Conservation (phyloP, 2,329 filamentous ascomycete species). For the Scytalidium lignicola region DNA sequence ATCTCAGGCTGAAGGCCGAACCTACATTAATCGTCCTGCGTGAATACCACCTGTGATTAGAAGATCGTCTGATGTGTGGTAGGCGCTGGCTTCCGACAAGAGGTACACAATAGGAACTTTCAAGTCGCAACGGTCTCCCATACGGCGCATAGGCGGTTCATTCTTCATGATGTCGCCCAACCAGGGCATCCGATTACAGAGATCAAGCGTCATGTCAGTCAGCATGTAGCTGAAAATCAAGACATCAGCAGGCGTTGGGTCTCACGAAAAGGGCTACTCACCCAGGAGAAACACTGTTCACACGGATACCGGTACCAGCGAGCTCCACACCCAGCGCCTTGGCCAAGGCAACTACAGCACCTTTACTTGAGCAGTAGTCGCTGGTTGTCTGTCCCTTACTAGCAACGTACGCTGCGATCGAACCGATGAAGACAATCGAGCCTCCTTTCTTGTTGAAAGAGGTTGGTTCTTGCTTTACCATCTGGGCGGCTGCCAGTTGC, state of each 20-base stretch:
- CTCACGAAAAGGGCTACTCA: conserved; percentile 11
- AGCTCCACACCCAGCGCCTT: conserved; percentile 33
- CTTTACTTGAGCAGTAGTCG: conserved; percentile 43
- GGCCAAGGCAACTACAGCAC: conserved; percentile 40
- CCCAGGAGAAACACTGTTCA: conserved; percentile 30
- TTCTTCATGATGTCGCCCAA: background rate
- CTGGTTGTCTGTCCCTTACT: conserved; percentile 27
- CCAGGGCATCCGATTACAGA: too few relatives aligned
- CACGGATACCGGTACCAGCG: conserved; percentile 24
- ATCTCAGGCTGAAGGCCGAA: too few relatives aligned
- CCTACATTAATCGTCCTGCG: too few relatives aligned
- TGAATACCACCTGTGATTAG: conserved; percentile 33
- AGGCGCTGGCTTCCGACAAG: conserved; percentile 34
- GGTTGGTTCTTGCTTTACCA: conserved; percentile 28
- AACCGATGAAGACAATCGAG: conserved; percentile 30
- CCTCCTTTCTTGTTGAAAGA: conserved; percentile 24
- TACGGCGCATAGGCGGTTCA: conserved; percentile 27
- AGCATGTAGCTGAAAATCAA: too few relatives aligned
- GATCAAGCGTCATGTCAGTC: too few relatives aligned
- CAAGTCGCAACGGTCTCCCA: conserved; percentile 32
- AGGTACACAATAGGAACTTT: conserved; percentile 35
- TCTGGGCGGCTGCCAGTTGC: conserved; percentile 28
- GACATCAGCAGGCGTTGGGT: too few relatives aligned
- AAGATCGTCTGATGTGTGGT: conserved; percentile 36
- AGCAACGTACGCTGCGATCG: conserved; percentile 27